Conservation (phyloP, 1,284 basidiomycete species). For the Taiwanofungus camphoratus region DNA sequence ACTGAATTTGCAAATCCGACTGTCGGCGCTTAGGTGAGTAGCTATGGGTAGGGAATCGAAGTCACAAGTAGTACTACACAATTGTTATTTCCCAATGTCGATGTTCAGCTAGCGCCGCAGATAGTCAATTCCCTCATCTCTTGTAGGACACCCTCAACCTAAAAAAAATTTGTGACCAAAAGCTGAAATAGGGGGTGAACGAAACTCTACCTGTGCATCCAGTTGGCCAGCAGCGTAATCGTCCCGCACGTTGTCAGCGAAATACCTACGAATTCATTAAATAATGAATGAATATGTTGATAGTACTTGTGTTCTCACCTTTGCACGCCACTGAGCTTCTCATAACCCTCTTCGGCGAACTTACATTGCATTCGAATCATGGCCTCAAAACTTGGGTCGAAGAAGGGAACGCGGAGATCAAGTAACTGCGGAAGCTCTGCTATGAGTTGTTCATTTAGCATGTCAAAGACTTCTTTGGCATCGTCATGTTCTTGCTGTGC, state of each 20-base stretch:
- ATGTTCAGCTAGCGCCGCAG: slow-evolving; percentile 52
- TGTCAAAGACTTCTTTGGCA: slow-evolving; percentile 87
- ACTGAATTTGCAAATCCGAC: too few species aligned
- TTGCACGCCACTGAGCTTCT: slow-evolving; percentile 95
- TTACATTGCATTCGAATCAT: slow-evolving; percentile 98
- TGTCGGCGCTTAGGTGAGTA: too few species aligned
- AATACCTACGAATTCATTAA: slow-evolving; percentile 55
- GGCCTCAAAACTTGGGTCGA: slow-evolving; percentile 97
- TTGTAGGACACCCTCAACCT: slow-evolving; percentile 87
- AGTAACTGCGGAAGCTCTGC: slow-evolving; percentile 88
- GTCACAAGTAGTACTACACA: slow-evolving; percentile 1
- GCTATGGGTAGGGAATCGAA: too few species aligned
- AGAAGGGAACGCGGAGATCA: slow-evolving; percentile 93
- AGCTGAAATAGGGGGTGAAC: background rate
- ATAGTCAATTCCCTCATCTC: slow-evolving; percentile 97
- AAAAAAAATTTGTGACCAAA: background rate
- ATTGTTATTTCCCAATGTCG: background rate
- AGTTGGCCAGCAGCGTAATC: slow-evolving; percentile 97
- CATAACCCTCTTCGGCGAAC: slow-evolving; percentile 97
- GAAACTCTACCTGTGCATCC: slow-evolving; percentile 73
- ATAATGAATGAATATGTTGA: background rate
- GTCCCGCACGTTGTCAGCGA: slow-evolving; percentile 84
- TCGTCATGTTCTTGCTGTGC: slow-evolving; percentile 96
- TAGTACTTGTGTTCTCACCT: slow-evolving; percentile 38
- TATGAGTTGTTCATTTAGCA: slow-evolving; percentile 90